phyloP scores from a whole-genome alignment of 192 early-diverging fungal genomes.

The Entomortierella chlamydospora region DNA sequence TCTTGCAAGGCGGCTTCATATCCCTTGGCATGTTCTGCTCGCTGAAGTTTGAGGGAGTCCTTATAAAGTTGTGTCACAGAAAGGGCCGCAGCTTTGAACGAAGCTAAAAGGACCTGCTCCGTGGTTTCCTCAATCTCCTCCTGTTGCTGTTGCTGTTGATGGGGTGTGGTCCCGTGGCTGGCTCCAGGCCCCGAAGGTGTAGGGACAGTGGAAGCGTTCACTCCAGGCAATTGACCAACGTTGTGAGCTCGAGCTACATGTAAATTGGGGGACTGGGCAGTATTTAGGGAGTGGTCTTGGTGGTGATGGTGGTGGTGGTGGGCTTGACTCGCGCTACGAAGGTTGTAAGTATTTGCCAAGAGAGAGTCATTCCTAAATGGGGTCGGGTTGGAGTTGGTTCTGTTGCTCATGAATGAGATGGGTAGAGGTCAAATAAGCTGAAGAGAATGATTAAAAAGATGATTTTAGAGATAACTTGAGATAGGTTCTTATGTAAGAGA shows the following conservation, averaged over 20 bases:
- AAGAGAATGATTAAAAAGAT: too few relatives aligned
- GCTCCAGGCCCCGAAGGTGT: background rate
- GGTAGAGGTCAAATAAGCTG: background rate
- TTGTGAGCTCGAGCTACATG: background rate
- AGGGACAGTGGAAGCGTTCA: background rate
- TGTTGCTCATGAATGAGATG: slow-evolving; percentile 27
- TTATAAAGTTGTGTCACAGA: slow-evolving; percentile 67
- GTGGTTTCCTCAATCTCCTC: slow-evolving; percentile 38
- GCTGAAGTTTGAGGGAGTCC: slow-evolving; percentile 64
- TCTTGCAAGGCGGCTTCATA: slow-evolving; percentile 67
- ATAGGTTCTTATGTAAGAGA: too few relatives aligned
- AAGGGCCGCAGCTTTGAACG: slow-evolving; percentile 64
- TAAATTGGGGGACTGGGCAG: background rate
- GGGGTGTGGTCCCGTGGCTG: background rate
- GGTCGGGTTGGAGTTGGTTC: slow-evolving; percentile 13
- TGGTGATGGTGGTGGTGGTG: slow-evolving; percentile 15
- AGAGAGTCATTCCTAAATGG: slow-evolving; percentile 35
- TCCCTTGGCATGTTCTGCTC: slow-evolving; percentile 59
- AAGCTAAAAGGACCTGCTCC: slow-evolving; percentile 62
- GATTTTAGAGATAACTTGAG: too few relatives aligned
- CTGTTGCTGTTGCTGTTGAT: background rate
- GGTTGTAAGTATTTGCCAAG: slow-evolving; percentile 4
- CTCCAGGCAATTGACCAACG: background rate
- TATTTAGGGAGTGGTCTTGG: background rate
- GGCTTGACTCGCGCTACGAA: background rate